Conservation (phyloP, 2,329 filamentous ascomycete species). For the Calonectria ilicicola region DNA sequence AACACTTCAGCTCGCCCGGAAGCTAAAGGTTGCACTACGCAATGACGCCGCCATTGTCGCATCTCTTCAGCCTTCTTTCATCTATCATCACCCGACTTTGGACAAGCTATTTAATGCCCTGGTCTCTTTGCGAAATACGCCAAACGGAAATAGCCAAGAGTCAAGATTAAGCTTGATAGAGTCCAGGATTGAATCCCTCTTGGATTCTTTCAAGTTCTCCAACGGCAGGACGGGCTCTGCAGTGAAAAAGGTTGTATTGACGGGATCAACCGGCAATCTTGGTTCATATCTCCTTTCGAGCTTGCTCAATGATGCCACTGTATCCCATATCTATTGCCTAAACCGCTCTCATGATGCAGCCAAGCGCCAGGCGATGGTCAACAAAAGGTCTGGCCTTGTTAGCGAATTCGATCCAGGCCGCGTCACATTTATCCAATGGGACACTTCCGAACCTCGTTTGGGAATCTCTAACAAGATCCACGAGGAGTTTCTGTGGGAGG, state of each 20-base stretch:
- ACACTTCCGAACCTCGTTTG: background rate
- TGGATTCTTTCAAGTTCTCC: background rate
- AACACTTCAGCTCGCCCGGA: background rate
- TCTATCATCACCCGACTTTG: background rate
- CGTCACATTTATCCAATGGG: background rate
- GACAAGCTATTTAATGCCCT: background rate
- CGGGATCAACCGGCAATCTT: background rate
- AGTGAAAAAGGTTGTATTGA: background rate
- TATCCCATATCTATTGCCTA: background rate
- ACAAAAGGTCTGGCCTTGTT: background rate
- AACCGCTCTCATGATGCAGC: background rate
- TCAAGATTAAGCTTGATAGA: background rate
- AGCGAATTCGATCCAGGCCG: background rate
- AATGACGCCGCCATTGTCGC: background rate
- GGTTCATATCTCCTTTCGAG: background rate
- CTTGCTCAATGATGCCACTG: background rate
- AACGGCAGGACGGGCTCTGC: background rate
- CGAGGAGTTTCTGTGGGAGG: background rate
- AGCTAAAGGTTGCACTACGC: background rate
- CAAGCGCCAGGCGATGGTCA: background rate
- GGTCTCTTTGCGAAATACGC: background rate
- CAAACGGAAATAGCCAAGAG: no score
- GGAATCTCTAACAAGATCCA: background rate
- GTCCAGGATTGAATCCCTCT: background rate
- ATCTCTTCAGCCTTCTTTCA: background rate